Evolutionary conservation across 2,329 filamentous ascomycete genomes (phyloP).

Genomic region (Fusarium sterilihyphosum): DNA sequence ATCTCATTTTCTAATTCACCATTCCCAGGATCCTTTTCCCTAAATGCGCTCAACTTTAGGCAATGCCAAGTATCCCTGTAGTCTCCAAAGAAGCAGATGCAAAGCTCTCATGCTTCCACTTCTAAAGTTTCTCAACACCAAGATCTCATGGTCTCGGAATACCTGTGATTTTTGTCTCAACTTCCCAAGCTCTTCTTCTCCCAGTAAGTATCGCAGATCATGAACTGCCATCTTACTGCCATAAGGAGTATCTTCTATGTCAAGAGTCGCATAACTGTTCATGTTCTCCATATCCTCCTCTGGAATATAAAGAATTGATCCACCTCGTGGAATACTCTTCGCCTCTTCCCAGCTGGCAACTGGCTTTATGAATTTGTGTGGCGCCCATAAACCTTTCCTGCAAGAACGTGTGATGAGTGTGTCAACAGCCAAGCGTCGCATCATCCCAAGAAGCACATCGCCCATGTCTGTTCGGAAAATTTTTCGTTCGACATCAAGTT

Average conservation of each 20-base stretch:
- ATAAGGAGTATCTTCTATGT: slow-evolving; percentile 48
- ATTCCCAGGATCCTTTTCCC: not conserved
- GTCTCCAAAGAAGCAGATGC: slow-evolving; percentile 65
- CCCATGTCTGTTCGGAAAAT: slow-evolving; percentile 65
- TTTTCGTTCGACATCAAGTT: not conserved
- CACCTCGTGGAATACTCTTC: slow-evolving; percentile 51
- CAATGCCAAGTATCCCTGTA: slow-evolving; percentile 63
- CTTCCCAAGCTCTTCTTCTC: slow-evolving; percentile 54
- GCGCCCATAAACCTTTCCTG: slow-evolving; percentile 2
- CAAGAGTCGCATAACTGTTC: slow-evolving; percentile 57
- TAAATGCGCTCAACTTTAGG: not conserved
- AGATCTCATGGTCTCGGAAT: slow-evolving; percentile 52
- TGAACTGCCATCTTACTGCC: slow-evolving; percentile 60
- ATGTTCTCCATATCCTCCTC: slow-evolving; percentile 37
- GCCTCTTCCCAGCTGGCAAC: slow-evolving; percentile 58
- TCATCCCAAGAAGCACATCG: slow-evolving; percentile 58
- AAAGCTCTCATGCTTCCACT: slow-evolving; percentile 53
- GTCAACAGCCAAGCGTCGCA: slow-evolving; percentile 59
- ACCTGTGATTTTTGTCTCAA: slow-evolving; percentile 50
- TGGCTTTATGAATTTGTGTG: slow-evolving; percentile 52
- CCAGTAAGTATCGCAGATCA: slow-evolving; percentile 62
- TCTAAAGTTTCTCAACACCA: slow-evolving; percentile 54
- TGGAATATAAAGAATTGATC: slow-evolving; percentile 58
- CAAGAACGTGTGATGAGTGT: slow-evolving; percentile 50
- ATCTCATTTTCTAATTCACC: not conserved